A percentile compares a stretch with the other conserved stretches of the same genome.
Evolutionary conservation across 345 rosid species (phyloP).

Genomic region (Rhodomyrtus tomentosa): DNA sequence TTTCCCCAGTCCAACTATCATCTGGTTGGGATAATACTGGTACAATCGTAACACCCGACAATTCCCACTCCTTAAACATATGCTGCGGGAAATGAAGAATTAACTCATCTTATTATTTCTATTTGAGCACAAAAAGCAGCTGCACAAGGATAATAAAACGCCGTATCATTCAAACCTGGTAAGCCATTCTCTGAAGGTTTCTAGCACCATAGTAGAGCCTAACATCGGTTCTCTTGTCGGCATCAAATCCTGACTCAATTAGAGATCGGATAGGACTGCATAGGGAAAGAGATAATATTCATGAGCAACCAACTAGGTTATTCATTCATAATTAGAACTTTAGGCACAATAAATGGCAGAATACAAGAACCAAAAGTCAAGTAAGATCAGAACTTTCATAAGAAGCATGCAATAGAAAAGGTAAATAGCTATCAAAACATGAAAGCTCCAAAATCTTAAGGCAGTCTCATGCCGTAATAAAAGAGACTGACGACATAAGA

Average conservation of each 20-base stretch:
- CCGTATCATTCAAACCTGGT: conserved; percentile 51
- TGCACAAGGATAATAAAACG: not conserved
- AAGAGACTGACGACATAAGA: not conserved
- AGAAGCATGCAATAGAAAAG: not conserved
- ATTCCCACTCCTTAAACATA: conserved; percentile 85
- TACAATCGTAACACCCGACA: conserved; percentile 68
- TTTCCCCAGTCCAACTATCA: conserved; percentile 76
- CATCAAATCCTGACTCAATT: conserved; percentile 76
- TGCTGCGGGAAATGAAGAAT: conserved; percentile 33
- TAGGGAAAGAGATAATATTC: not conserved
- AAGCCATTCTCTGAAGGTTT: conserved; percentile 91
- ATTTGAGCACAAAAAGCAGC: not conserved
- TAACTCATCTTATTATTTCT: not conserved
- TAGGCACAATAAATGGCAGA: not conserved
- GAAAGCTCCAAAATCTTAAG: not conserved
- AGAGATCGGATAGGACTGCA: conserved; percentile 89
- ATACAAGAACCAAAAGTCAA: not conserved
- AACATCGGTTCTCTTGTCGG: conserved; percentile 62
- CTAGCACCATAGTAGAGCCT: conserved; percentile 93
- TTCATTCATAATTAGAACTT: not conserved
- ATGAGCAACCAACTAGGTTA: not conserved
- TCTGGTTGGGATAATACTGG: conserved; percentile 91
- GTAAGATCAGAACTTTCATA: not conserved
- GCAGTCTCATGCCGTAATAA: not conserved
- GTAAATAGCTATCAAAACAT: not conserved